Evolutionary conservation across 2,329 filamentous ascomycete species (phyloP), one percentile per base, ranked within the genome.

Genomic region (Colletotrichum phormii): DNA sequence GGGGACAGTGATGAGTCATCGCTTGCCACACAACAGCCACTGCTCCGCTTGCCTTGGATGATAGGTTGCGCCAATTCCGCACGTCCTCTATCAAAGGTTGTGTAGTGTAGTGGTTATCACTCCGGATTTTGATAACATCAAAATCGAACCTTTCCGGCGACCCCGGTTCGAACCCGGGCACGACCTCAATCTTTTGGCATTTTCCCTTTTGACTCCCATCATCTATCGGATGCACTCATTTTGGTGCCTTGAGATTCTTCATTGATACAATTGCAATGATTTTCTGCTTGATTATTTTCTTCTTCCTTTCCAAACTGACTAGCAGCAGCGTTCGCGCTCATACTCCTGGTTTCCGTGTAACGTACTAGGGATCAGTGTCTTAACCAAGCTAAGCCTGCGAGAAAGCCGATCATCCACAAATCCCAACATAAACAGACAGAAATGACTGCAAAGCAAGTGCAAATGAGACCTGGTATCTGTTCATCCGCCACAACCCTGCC

Each of bases 21-120:
- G 26, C 26, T 29, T 2, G 26, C 26, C 26, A 29, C 26, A 29
- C 26, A 29, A 29, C 26, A 29, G 4, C 26, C 3, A 29, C 26
- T 5, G 26, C 26, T 29, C 26, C 26, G 4, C 26, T 5, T 5
- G 26, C 26, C 4, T 5, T 29, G 26, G 3, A 29, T 3, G 1
- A 29, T 29, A 29, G 26, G 26, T 29, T 29, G 26, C 4, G 4
- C 26, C 9, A 22, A 4, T 8, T 22, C 3, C 8, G 24, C 26
- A 55, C 2, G 53, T 29, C 7, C 13, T 26, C 12, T n/a, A 29
- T 55, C 7, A 15, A 22, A 11, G 71, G 71, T 73, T 73, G 71
- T 73, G 61, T 73, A 71, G 71, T 73, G 71, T 73, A 73, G 71
- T 73, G 71, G 71, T 73, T 64, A 73, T 71, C 71, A 73, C 71